Evolutionary conservation across 306 rosid genomes (phyloP), one percentile per base, ranked within the genome.

Genomic region (Vigna nakashimae): DNA sequence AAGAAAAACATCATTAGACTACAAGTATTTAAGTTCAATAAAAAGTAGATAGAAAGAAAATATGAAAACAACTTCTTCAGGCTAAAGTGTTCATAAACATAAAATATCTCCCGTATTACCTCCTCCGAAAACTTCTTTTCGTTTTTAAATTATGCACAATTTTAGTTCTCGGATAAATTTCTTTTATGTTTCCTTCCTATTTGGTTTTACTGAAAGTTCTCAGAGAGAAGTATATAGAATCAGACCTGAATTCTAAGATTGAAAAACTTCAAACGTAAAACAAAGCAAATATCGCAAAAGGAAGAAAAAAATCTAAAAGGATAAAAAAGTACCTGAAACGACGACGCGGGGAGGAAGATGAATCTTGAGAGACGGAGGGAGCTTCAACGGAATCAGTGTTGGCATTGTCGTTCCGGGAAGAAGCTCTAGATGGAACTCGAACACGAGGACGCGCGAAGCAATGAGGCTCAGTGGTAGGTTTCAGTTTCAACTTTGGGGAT

Each of bases 321-420:
- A 36, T 17, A 0, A 58, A 69, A 67, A 50, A 20, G 26, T 73
- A 85, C 88, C 81, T 71, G 79, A 85, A 78, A 40, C 45, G 18
- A 22, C 40, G 79, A 78, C 74, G 68, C 42, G 63, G 70, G 32
- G 72, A 69, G 46, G 80, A 66, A 26, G 50, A 26, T 5, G 76
- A 50, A 58, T 59, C 43, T 34, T 22, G 43, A 51, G 45, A 57
- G 15, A 53, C 20, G 36, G 75, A 40, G 3, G 48, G 60, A 64
- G 66, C 58, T 26, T 85, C 57, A 60, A 63, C 15, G 20, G 86
- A 81, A 68, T 79, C 79, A 38, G 88, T 73, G 83, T 5, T 85
- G 65, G 24, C 57, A 49, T 34, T 75, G 17, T 75, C 38, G 50
- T 85, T 75, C 5, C 3, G 51, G 16, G 81, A 60, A 73, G 79